phyloP scores from a whole-genome alignment of 495 filamentous ascomycete species.

The Talaromyces wortmannii region DNA sequence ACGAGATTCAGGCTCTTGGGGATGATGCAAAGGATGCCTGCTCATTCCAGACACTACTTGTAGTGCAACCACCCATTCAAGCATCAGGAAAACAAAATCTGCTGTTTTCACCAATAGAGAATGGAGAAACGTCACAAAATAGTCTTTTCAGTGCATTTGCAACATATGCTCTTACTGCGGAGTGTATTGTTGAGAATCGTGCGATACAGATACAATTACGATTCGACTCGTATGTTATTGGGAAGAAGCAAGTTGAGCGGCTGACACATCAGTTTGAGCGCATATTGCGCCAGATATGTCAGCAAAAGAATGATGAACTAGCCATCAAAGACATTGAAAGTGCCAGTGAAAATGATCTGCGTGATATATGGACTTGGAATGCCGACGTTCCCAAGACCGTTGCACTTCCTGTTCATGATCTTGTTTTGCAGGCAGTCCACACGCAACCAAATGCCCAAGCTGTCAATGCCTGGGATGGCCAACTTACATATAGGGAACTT shows the following conservation, averaged over 20 bases:
- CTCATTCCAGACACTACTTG: slow-evolving; percentile 20
- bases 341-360: neutral
- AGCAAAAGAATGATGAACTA: neutral
- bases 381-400: slow-evolving; percentile 1
- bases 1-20: slow-evolving; percentile 20
- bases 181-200: slow-evolving; percentile 5
- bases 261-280: slow-evolving; percentile 9
- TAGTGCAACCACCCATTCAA: slow-evolving; percentile 11
- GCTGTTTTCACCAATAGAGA: neutral
- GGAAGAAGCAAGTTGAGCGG: neutral
- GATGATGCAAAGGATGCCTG: slow-evolving; percentile 15
- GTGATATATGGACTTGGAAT: slow-evolving; percentile 16
- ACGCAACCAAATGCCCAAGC: slow-evolving; percentile 27
- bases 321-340: neutral
- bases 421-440: slow-evolving; percentile 18
- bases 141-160: slow-evolving; percentile 2
- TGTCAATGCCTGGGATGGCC: slow-evolving; percentile 37
- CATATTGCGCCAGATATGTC: slow-evolving; percentile 3
- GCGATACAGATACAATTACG: neutral
- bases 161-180: slow-evolving; percentile 12
- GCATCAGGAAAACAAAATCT: slow-evolving; percentile 11
- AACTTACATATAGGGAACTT: slow-evolving; percentile 33
- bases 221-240: neutral
- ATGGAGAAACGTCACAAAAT: neutral
- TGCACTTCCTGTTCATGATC: slow-evolving; percentile 12